Evolutionary conservation across 169 alveolate species (phyloP).

Genomic region (Cyclospora cayetanensis): DNA sequence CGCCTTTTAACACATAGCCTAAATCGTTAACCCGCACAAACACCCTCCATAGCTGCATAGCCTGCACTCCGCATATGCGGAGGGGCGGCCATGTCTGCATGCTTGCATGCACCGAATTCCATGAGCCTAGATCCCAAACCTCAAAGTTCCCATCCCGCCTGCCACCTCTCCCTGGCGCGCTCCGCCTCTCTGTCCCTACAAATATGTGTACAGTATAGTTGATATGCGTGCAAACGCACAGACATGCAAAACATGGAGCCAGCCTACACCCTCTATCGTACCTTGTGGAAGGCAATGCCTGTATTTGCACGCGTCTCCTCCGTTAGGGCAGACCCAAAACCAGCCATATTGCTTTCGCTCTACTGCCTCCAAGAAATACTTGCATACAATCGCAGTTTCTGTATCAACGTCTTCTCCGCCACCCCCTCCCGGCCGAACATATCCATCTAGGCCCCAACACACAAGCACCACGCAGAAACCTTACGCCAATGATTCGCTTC

Average conservation of each 20-base stretch:
- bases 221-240: neutral
- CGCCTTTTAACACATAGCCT: conserved; percentile 80
- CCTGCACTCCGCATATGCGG: neutral
- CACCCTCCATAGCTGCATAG: neutral
- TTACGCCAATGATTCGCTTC: neutral
- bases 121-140: neutral
- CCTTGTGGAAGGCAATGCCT: conserved; percentile 99
- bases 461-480: neutral
- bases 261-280: neutral
- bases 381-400: conserved; percentile 94
- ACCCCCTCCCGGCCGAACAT: neutral
- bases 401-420: conserved; percentile 5
- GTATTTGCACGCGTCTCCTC: conserved; percentile 97
- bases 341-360: conserved; percentile 96
- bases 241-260: neutral
- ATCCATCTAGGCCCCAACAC: neutral
- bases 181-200: neutral
- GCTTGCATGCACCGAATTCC: neutral
- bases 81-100: neutral
- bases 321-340: conserved; percentile 99
- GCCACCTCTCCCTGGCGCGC: neutral
- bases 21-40: neutral
- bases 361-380: conserved; percentile 96
- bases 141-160: neutral
- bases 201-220: no score